Base-by-base conservation (phyloP, 768 basidiomycete genomes). In the Amanita muscaria region DNA sequence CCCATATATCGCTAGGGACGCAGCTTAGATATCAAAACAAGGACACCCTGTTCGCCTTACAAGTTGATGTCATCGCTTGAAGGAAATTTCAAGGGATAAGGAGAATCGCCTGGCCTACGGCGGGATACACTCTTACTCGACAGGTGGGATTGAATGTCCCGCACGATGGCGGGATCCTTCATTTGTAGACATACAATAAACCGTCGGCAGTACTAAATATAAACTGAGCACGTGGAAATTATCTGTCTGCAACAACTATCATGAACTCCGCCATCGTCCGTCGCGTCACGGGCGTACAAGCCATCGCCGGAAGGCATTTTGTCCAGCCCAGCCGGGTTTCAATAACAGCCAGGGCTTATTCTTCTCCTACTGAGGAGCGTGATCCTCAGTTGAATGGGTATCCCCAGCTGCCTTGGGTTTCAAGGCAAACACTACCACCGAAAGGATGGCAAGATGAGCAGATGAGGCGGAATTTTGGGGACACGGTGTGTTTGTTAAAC, bases 391-490 rank as follows among this genome's bases (percentile, higher is more conserved):
- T 86, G 15, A 70, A 69, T 44, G 83, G 76, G 53, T 88, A 91
- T 53, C 87, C 87, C 7, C 69, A 79, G 48, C 70, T 87, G 5
- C 84, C 85, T 29, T 69, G 67, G 59, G 66, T 78, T 33, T 84
- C 82, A 8, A 70, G 74, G 54, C 85, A 88, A 54, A 66, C 70
- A 7, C 72, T 80, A 9, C 66, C 76, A 16, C 67, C 88, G 0
- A 66, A 62, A 40, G 83, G 83, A 34, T 91, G 87, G 88, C 73
- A 81, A 57, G 88, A 91, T 58, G 58, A 60, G 27, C 77, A 85
- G 55, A 74, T 83, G 69, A 71, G 88, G 50, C 76, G 88, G 44
- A 88, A 91, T 58, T 80, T 80, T 64, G 86, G 83, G 40, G 88
- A 91, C 49, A 68, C 82, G 33, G 88, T 88, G 53, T 51, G 74